phyloP scores from a whole-genome alignment of 1,139 yeast genomes.

The Suhomyces panamericanus region DNA sequence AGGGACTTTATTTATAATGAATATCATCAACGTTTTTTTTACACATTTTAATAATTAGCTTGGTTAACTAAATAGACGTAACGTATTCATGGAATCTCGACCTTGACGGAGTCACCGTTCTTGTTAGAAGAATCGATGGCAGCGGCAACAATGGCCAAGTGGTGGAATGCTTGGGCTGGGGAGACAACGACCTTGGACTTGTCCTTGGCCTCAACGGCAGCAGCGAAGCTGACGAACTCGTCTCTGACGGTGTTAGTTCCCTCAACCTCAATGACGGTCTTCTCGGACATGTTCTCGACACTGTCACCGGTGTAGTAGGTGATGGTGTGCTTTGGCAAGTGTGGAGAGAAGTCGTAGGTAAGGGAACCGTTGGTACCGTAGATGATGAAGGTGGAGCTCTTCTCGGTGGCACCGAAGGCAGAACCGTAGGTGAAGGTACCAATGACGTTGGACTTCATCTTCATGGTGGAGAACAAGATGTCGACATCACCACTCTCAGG shows the following conservation, averaged over 20 bases:
- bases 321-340: conserved; percentile 46
- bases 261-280: conserved; percentile 52
- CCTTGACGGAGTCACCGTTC: conserved; percentile 58
- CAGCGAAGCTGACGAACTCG: conserved; percentile 75
- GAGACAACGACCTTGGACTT: conserved; percentile 56
- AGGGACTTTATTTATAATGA: no score
- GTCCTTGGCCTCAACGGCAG: conserved; percentile 66
- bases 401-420: conserved; percentile 82
- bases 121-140: conserved; percentile 68
- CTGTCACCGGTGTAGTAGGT: conserved; percentile 47
- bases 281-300: conserved; percentile 42
- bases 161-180: conserved; percentile 84
- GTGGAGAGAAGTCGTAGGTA: conserved; percentile 60
- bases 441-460: conserved; percentile 62
- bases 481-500: conserved; percentile 80
- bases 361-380: conserved; percentile 79
- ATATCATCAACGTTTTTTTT: no score
- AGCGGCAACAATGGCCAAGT: conserved; percentile 85
- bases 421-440: conserved; percentile 92
- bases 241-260: conserved; percentile 53
- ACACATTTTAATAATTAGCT: no score
- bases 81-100: conserved; percentile 29
- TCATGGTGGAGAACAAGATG: conserved; percentile 67
- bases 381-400: conserved; percentile 63
- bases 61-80: no score